Conservation (phyloP, 306 rosid genomes). For the Citrullus colocynthis region DNA sequence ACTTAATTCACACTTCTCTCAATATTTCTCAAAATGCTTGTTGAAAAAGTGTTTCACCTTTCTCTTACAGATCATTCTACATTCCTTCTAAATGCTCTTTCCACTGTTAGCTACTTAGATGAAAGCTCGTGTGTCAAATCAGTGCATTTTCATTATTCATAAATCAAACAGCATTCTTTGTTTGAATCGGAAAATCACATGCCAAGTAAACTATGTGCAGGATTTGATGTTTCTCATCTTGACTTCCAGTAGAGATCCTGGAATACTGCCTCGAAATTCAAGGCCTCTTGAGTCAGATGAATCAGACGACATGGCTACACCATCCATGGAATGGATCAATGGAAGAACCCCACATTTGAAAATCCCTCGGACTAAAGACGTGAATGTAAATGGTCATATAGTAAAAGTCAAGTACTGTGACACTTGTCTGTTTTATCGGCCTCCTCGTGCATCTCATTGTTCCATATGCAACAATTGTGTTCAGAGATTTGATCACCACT, state of each 20-base stretch:
- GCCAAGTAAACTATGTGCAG: conserved; percentile 38
- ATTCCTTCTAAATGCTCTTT: neutral
- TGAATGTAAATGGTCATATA: conserved; percentile 54
- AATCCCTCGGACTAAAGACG: conserved; percentile 80
- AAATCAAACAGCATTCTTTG: neutral
- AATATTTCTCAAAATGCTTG: neutral
- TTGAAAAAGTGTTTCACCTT: neutral
- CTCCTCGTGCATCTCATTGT: conserved; percentile 95
- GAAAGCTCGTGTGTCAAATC: neutral
- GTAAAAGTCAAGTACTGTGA: conserved; percentile 93
- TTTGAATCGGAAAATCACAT: conserved; percentile 21
- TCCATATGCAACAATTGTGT: conserved; percentile 97
- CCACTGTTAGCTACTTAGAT: neutral
- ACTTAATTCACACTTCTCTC: neutral
- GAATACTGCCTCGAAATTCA: conserved; percentile 77
- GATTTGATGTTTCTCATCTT: conserved; percentile 63
- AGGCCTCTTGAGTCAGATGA: conserved; percentile 76
- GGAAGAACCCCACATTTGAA: conserved; percentile 73
- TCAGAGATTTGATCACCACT: conserved; percentile 95
- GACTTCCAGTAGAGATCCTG: conserved; percentile 93
- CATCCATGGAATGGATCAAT: conserved; percentile 97
- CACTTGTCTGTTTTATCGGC: conserved; percentile 90
- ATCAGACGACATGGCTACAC: conserved; percentile 36
- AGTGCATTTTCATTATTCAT: conserved; percentile 1
- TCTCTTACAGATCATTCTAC: neutral